Evolutionary conservation across 176 grass and related monocot species (phyloP).

Genomic region (Oryza australiensis): DNA sequence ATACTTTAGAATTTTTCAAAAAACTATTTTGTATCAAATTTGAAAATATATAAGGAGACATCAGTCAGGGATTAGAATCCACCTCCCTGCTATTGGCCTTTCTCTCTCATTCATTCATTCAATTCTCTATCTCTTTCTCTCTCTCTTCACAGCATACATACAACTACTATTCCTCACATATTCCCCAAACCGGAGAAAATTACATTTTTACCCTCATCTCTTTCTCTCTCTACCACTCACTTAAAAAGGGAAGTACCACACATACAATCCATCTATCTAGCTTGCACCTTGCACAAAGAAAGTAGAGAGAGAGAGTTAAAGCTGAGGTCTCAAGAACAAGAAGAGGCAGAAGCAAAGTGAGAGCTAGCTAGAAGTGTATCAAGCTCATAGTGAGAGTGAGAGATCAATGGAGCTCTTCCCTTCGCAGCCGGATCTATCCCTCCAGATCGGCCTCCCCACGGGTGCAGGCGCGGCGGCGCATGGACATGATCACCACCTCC

Average conservation of each 20-base stretch:
- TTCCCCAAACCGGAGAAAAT: background rate
- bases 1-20: too few relatives aligned
- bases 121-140: background rate
- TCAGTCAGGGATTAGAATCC: too few relatives aligned
- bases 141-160: background rate
- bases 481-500: conserved; percentile 35
- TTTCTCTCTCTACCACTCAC: conserved; percentile 34
- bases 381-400: background rate
- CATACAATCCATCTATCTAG: conserved; percentile 22
- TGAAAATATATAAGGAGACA: too few relatives aligned
- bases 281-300: conserved; percentile 32
- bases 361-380: too few relatives aligned
- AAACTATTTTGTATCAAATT: too few relatives aligned
- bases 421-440: conserved; percentile 82
- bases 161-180: conserved; percentile 18
- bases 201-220: conserved; percentile 37
- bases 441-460: conserved; percentile 76
- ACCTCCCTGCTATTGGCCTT: background rate
- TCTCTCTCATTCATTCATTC: background rate
- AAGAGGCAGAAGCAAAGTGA: background rate
- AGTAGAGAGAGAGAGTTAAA: conserved; percentile 4
- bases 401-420: conserved; percentile 80
- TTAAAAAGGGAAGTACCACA: conserved; percentile 38
- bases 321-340: background rate
- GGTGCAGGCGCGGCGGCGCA: background rate